Conservation (phyloP, 2,329 filamentous ascomycete species). For the Alternaria dauci region DNA sequence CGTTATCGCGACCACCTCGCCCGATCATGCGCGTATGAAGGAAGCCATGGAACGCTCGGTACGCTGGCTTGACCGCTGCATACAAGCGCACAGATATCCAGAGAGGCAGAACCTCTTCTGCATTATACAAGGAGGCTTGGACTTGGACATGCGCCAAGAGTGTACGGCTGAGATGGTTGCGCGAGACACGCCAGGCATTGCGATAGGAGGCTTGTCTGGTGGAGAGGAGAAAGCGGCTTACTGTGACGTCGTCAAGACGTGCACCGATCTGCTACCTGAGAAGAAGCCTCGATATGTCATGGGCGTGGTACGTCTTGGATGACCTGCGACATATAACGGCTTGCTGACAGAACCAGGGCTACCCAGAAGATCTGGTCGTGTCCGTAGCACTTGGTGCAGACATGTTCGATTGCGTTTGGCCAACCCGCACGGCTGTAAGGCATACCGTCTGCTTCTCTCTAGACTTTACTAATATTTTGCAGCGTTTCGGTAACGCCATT, state of each 20-base stretch:
- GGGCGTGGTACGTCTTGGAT: conserved; percentile 72
- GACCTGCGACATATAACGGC: background rate
- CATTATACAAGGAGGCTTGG: conserved; percentile 95
- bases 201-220: conserved; percentile 92
- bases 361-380: conserved; percentile 94
- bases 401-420: conserved; percentile 99
- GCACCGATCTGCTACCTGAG: conserved; percentile 84
- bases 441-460: background rate
- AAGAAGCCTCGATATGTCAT: conserved; percentile 98
- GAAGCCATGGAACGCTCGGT: conserved; percentile 96
- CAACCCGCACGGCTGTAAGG: conserved; percentile 83
- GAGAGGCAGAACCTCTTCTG: conserved; percentile 93
- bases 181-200: conserved; percentile 92
- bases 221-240: conserved; percentile 95
- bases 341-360: conserved; percentile 66
- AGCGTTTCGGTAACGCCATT: conserved; percentile 92
- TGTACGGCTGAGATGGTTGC: conserved; percentile 89
- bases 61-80: conserved; percentile 95
- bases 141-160: conserved; percentile 82
- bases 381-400: conserved; percentile 93
- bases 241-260: conserved; percentile 87
- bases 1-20: conserved; percentile 94
- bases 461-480: background rate
- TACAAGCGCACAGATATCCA: conserved; percentile 85
- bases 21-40: conserved; percentile 84